These are phyloP conservation scores for Oropetium thomaeum DNA, from an alignment of 176 grass and related monocot species.

Conservation along the genomic window DNA sequence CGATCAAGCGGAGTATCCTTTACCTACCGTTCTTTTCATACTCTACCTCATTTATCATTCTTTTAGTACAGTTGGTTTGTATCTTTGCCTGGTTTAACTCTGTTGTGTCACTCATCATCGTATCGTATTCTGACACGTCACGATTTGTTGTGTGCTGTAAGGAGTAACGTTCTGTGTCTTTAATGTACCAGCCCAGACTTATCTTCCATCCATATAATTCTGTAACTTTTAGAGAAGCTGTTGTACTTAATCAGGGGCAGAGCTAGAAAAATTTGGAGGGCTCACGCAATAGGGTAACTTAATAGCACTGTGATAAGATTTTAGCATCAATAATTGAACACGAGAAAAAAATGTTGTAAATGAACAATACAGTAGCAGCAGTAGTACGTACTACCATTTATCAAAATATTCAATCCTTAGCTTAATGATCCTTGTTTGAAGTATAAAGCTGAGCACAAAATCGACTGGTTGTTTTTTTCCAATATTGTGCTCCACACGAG, in stretches of 20 bases:
- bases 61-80: background rate
- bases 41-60: background rate
- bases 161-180: background rate
- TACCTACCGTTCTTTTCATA: background rate
- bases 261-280: too few species aligned
- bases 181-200: constrained; percentile 1
- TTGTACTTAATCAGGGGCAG: too few species aligned
- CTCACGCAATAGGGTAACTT: too few species aligned
- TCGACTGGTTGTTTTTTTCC: background rate
- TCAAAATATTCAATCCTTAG: too few species aligned
- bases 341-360: too few species aligned
- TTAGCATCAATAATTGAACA: too few species aligned
- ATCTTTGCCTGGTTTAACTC: background rate
- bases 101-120: background rate
- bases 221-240: constrained; percentile 14
- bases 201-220: background rate
- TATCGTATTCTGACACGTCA: background rate
- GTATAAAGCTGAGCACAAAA: background rate
- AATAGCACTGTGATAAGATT: too few species aligned
- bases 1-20: constrained; percentile 66
- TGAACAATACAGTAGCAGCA: too few species aligned
- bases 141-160: background rate
- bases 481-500: background rate
- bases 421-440: background rate
- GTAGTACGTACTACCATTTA: too few species aligned